Conservation (phyloP, 257 asterid species). For the Eucommia ulmoides region DNA sequence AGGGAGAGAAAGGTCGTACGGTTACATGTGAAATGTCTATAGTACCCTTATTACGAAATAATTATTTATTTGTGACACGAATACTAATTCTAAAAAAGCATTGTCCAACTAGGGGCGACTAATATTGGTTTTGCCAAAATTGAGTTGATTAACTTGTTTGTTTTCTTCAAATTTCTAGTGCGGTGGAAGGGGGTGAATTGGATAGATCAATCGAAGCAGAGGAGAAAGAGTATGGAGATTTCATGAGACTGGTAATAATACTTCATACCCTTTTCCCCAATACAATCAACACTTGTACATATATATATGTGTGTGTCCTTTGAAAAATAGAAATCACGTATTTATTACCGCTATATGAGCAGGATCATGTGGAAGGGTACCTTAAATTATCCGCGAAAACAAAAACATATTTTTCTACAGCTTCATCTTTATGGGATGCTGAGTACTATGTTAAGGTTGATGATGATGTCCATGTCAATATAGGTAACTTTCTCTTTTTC, state of each 20-base stretch:
- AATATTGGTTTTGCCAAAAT: no score
- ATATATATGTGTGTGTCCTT: no score
- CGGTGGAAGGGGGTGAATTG: conserved; percentile 70
- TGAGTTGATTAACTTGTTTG: no score
- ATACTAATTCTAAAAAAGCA: no score
- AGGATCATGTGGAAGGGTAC: conserved; percentile 92
- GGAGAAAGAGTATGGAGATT: conserved; percentile 76
- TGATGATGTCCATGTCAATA: conserved; percentile 91
- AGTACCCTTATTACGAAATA: no score
- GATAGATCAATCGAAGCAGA: conserved; percentile 87
- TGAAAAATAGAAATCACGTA: no score
- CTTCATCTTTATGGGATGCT: conserved; percentile 73
- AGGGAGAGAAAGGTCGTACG: no score
- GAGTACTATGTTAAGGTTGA: conserved; percentile 88
- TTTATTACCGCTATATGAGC: conserved; percentile 7
- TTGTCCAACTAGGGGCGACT: no score
- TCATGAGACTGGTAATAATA: conserved; percentile 64
- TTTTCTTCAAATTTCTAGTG: conserved; percentile 25
- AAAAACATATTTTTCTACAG: conserved; percentile 63
- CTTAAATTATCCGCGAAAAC: conserved; percentile 91
- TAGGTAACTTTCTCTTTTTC: conserved; percentile 34
- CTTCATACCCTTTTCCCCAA: no score
- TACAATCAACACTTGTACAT: no score
- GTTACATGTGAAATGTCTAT: no score
- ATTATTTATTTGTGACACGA: no score